Base-by-base conservation (phyloP, 805 yeast genomes). In the Kluyveromyces dobzhanskii region DNA sequence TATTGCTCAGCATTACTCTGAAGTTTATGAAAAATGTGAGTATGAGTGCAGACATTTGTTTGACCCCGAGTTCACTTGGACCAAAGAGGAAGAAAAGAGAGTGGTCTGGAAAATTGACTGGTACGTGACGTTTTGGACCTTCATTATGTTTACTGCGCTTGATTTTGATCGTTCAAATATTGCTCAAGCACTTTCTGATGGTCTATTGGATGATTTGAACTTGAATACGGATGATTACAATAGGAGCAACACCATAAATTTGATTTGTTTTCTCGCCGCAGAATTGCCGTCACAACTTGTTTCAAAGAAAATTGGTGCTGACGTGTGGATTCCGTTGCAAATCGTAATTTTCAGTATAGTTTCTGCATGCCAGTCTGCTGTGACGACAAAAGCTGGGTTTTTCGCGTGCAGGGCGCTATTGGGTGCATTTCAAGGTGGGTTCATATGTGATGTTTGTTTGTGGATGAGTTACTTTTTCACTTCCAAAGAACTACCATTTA, bases 391-490 rank as follows among this genome's bases (percentile, higher is more conserved):
- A 43, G 50, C 63, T 2, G 65, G 71, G 0, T 76, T 73, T 45
- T 67, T 56, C 43, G 60, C 61, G 9, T 65, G 75, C 2, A 60
- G 83, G 39, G 70, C 70, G 2, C 59, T 75, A 3, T 55, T 77
- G 33, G 85, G 80, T 1, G 46, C 68, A 1, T 53, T 75, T 8
- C 77, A 79, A 54, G 85, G 85, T 40, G 85, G 85, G 0, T 78
- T 78, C 42, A 77, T 80, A 38, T 78, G 80, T 14, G 85, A 79
- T 48, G 56, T 73, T 17, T 67, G 73, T 34, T 61, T 80, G 37
- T 81, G 83, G 80, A 59, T 81, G 54, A 70, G 81, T 3, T 80
- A 78, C 55, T 81, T 80, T 56, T 81, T 73, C 61, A 80, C 76
- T 6, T 52, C 73, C 14, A 57, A 65, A 25, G 87, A 81, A 54